Percentiles rank a stretch among this genome's conserved stretches.
phyloP scores from a whole-genome alignment of 2,329 filamentous ascomycete genomes.

The Cladophialophora immunda region DNA sequence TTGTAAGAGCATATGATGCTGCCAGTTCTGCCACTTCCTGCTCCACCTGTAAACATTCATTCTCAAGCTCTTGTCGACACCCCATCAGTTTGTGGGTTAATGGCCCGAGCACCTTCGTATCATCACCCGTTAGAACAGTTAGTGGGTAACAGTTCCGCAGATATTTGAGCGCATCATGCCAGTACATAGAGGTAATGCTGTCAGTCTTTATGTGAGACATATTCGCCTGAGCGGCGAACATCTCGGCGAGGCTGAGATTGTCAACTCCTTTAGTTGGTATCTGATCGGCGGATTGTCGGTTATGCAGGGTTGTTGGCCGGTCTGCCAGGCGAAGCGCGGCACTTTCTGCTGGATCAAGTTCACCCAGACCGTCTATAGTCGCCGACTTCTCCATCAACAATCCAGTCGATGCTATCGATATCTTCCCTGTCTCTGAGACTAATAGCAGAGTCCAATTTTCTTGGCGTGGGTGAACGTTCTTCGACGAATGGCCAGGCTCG shows the following conservation, averaged over 20 bases:
- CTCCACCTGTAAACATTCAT: slow-evolving; percentile 32
- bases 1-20: slow-evolving; percentile 21
- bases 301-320: background rate
- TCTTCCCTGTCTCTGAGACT: slow-evolving; percentile 25
- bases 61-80: slow-evolving; percentile 67
- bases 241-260: slow-evolving; percentile 22
- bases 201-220: slow-evolving; percentile 35
- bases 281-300: background rate
- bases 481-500: slow-evolving; percentile 40
- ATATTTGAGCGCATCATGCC: slow-evolving; percentile 82
- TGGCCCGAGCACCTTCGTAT: slow-evolving; percentile 74
- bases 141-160: slow-evolving; percentile 68
- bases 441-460: slow-evolving; percentile 37
- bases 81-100: slow-evolving; percentile 75
- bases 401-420: slow-evolving; percentile 9
- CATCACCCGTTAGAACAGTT: slow-evolving; percentile 66
- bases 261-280: background rate
- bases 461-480: slow-evolving; percentile 37
- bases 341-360: slow-evolving; percentile 32
- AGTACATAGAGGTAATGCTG: slow-evolving; percentile 50
- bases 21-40: slow-evolving; percentile 32
- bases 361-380: slow-evolving; percentile 15
- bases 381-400: background rate
- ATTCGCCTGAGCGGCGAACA: slow-evolving; percentile 30
- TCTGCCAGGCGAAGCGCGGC: slow-evolving; percentile 37